Base-by-base conservation (phyloP, 1,284 basidiomycete species). In the Coriolopsis trogii region DNA sequence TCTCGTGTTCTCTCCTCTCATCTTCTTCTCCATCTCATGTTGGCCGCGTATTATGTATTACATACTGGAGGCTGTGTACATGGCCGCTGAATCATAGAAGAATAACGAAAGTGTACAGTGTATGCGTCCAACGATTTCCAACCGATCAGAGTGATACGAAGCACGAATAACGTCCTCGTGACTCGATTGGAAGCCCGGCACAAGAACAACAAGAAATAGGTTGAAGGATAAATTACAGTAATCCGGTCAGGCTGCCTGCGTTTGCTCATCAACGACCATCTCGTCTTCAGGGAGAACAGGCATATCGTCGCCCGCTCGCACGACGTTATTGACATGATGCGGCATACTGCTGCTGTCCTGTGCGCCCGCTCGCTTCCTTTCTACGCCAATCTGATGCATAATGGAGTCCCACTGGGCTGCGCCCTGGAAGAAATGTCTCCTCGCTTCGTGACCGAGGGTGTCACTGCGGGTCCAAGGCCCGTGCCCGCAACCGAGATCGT, bases 381-480 rank as follows among this genome's bases (percentile, higher is more conserved):
- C 57, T 21, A 37, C 20, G 3, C 50, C 13, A 8, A 65, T 56
- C 39, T 45, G 53, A 29, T 63, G 58, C 33, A 61, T 30, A 18
- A 30, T 39, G 7, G 61, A 51, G 45, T 78, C 75, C 78, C 76
- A 78, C 15, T 62, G 66, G 10, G 73, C 70, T 5, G 59, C 59
- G 34, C 77, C 81, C 55, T 80, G 76, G 70, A 88, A 88, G 68
- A 87, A 88, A 41, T 75, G 72, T 47, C 85, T 67, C 40, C 72
- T 76, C 65, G 55, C 13, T 46, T 45, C 50, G 42, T 42, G 44
- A 23, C 15, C 41, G 10, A 54, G 46, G 28, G 47, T 33, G 29
- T 48, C 55, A 37, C 16, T 16, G 31, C 48, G 47, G n/a, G 54
- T 60, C 41, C 59, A 53, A 36, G 60, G 31, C 59, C 59, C 63